Evolutionary conservation across 805 yeast genomes (phyloP).

Genomic region (Lachancea dasiensis): DNA sequence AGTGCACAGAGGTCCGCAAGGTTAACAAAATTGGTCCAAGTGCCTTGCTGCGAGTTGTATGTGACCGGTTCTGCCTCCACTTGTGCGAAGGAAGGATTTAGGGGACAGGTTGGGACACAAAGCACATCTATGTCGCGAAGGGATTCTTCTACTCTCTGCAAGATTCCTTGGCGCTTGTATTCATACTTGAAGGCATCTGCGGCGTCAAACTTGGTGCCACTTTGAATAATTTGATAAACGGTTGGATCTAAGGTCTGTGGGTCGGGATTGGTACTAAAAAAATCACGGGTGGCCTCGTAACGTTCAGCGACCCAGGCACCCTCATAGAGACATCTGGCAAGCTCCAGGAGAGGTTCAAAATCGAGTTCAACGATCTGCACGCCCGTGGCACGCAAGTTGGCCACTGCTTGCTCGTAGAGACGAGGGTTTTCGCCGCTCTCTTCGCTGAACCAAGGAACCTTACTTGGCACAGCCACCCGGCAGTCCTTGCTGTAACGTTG

Average conservation of each 20-base stretch:
- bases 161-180: slow-evolving; percentile 75
- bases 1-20: slow-evolving; percentile 89
- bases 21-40: slow-evolving; percentile 97
- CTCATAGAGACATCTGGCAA: slow-evolving; percentile 86
- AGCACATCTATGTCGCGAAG: slow-evolving; percentile 64
- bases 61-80: slow-evolving; percentile 71
- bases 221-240: slow-evolving; percentile 65
- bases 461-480: slow-evolving; percentile 69
- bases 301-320: slow-evolving; percentile 99
- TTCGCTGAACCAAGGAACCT: slow-evolving; percentile 77
- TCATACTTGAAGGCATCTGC: slow-evolving; percentile 80
- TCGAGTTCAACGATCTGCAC: slow-evolving; percentile 59
- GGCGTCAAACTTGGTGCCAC: slow-evolving; percentile 75
- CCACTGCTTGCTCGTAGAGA: slow-evolving; percentile 26
- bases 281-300: slow-evolving; percentile 73
- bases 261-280: slow-evolving; percentile 66
- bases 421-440: slow-evolving; percentile 53
- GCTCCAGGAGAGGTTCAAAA: slow-evolving; percentile 67
- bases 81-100: slow-evolving; percentile 76
- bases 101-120: slow-evolving; percentile 90
- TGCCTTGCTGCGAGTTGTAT: slow-evolving; percentile 88
- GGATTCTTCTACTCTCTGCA: slow-evolving; percentile 53
- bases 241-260: slow-evolving; percentile 72
- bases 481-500: slow-evolving; percentile 53
- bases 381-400: slow-evolving; percentile 40